Evolutionary conservation across 495 filamentous ascomycete genomes (phyloP), one percentile per base, ranked within the genome.

Genomic region (Penicillium salamii): DNA sequence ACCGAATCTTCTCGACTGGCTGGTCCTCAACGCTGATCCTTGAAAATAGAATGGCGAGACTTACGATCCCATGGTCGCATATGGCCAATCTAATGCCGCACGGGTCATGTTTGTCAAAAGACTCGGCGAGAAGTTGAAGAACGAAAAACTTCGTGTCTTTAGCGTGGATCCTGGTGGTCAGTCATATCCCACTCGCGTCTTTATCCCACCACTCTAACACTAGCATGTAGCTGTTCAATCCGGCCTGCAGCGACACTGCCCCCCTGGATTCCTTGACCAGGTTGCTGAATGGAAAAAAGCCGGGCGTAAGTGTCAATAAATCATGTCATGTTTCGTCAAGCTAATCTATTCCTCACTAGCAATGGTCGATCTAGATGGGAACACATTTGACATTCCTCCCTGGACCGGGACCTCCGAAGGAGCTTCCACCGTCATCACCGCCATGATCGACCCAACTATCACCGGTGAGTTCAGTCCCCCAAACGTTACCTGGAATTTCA

Each of bases 81-180:
- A 61, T 32, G 34, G 43, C 12, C 50, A 54, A 33, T 61, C 58
- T 7, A 61, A 58, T 19, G 50, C 47, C 9, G 58, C 54, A 4
- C n/a, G 58, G 19, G 47, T 50, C 5, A 61, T 61, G 58, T 61
- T 61, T 31, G 54, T 49, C 7, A 61, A 61, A 18, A 42, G 33
- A 20, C 42, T 61, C 5, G 50, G 49, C 7, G 44, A 58, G 20
- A 54, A 52, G 21, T 14, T 61, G 34, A 57, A 58, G 38, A 13
- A 12, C 5, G 42, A 58, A 13, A 31, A 42, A 4, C 54, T 61
- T 26, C 50, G 58, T 15, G 50, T 52, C 6, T 61, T 46, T 15
- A 61, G 58, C 21, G 39, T 61, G 34, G 58, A 61, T 29, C 58
- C 54, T 23, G 58, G 58, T 20, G 50, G 58, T 61, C 52, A 33